phyloP scores from a whole-genome alignment of 208 protist species.

The Acanthamoeba rhysodes region DNA sequence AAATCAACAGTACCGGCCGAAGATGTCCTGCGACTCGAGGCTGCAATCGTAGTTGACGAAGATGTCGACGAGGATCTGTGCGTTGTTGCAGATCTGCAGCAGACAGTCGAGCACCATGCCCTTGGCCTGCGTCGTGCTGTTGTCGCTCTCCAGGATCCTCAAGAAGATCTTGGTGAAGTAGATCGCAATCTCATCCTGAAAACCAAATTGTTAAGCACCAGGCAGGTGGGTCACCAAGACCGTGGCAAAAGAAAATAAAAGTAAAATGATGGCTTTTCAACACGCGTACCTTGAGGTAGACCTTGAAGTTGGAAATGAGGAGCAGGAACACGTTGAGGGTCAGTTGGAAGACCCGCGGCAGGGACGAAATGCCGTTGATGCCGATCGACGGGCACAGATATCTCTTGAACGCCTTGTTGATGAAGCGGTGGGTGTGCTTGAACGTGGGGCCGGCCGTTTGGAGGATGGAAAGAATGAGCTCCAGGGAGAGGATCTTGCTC shows the following conservation, averaged over 20 bases:
- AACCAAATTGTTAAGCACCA: not conserved
- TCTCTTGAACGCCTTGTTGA: conserved; percentile 92
- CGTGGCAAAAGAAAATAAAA: no score
- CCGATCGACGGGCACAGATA: conserved; percentile 93
- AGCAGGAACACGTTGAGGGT: conserved; percentile 94
- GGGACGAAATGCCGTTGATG: conserved; percentile 91
- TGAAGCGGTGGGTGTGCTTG: conserved; percentile 86
- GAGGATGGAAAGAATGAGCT: conserved; percentile 89
- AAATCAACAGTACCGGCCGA: conserved; percentile 93
- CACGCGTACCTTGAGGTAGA: conserved; percentile 91
- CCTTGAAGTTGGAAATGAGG: conserved; percentile 94
- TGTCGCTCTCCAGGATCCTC: conserved; percentile 93
- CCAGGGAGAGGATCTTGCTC: conserved; percentile 90
- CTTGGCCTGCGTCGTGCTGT: conserved; percentile 94
- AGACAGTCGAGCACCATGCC: conserved; percentile 88
- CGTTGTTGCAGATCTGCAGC: conserved; percentile 89
- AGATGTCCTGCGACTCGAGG: conserved; percentile 94
- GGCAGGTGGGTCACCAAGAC: no score
- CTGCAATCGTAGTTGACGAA: conserved; percentile 99
- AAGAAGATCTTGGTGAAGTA: conserved; percentile 96
- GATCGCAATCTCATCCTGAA: conserved; percentile 92
- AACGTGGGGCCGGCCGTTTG: conserved; percentile 94
- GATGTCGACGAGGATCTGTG: conserved; percentile 96
- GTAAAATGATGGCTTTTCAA: no score
- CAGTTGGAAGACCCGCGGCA: conserved; percentile 94